Conservation (phyloP, 495 filamentous ascomycete species). For the Hypoxylon perforatum region DNA sequence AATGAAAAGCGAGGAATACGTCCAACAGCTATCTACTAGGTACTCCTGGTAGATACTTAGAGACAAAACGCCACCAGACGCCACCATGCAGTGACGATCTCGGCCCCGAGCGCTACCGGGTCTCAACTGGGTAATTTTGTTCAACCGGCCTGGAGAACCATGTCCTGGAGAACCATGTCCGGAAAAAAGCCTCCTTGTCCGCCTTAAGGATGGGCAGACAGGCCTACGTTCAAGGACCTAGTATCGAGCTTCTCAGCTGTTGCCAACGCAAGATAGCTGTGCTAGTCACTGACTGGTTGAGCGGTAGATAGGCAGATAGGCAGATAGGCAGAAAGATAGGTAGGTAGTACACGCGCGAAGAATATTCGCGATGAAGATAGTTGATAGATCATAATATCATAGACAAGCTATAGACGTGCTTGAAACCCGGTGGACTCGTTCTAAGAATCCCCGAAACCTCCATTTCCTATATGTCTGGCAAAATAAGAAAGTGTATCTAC, state of each 20-base stretch:
- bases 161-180: too few species aligned
- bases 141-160: slow-evolving; percentile 16
- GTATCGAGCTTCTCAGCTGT: too few species aligned
- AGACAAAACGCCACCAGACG: slow-evolving; percentile 20
- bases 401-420: slow-evolving; percentile 7
- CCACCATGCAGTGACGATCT: slow-evolving; percentile 25
- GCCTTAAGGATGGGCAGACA: too few species aligned
- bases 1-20: slow-evolving; percentile 2
- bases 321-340: too few species aligned
- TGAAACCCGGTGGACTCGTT: background rate
- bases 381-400: slow-evolving; percentile 18
- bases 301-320: too few species aligned
- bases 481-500: slow-evolving; percentile 13
- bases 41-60: too few species aligned
- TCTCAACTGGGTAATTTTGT: slow-evolving; percentile 5
- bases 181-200: too few species aligned
- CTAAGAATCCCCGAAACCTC: slow-evolving; percentile 6
- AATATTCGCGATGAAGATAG: background rate
- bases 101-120: slow-evolving; percentile 20
- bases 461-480: slow-evolving; percentile 1
- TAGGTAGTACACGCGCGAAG: background rate
- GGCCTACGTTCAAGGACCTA: too few species aligned
- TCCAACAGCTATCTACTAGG: too few species aligned
- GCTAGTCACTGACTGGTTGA: too few species aligned
- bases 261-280: too few species aligned